phyloP scores from a whole-genome alignment of 768 basidiomycete species.

The Amanita pseudoporphyria region DNA sequence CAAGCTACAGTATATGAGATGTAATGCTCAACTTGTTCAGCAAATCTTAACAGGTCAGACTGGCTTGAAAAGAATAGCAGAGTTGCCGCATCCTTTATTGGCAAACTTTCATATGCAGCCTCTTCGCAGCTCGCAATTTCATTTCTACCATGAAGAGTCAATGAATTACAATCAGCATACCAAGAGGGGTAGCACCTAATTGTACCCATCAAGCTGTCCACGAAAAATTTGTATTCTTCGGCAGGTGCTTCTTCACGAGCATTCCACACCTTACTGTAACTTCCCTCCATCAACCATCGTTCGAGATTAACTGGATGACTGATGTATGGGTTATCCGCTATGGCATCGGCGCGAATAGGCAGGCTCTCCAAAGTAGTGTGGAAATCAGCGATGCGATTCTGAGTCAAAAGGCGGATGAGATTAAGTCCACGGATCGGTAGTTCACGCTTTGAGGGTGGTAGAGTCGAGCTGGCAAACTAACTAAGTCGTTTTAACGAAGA shows the following conservation, averaged over 20 bases:
- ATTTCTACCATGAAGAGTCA: conserved; percentile 40
- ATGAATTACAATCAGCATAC: neutral
- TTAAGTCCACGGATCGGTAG: conserved; percentile 86
- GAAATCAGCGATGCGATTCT: conserved; percentile 96
- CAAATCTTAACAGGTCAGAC: conserved; percentile 76
- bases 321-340: conserved; percentile 62
- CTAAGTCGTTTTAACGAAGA: neutral
- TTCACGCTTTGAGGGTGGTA: conserved; percentile 81
- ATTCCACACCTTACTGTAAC: conserved; percentile 96
- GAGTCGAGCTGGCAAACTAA: conserved; percentile 38
- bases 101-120: conserved; percentile 85
- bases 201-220: conserved; percentile 89
- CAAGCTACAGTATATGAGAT: conserved; percentile 13
- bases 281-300: conserved; percentile 97
- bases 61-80: conserved; percentile 85
- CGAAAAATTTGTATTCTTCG: conserved; percentile 91
- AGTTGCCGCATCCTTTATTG: conserved; percentile 81
- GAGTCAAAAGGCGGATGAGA: conserved; percentile 89
- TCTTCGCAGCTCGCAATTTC: conserved; percentile 98
- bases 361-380: conserved; percentile 94
- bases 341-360: conserved; percentile 56
- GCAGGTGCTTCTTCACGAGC: conserved; percentile 88
- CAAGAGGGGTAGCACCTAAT: conserved; percentile 52
- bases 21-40: conserved; percentile 45
- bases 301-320: conserved; percentile 87